A percentile compares a stretch with the other conserved stretches of the same genome.
phyloP scores from a whole-genome alignment of 2,329 filamentous ascomycete genomes.

The Sarocladium strictum region DNA sequence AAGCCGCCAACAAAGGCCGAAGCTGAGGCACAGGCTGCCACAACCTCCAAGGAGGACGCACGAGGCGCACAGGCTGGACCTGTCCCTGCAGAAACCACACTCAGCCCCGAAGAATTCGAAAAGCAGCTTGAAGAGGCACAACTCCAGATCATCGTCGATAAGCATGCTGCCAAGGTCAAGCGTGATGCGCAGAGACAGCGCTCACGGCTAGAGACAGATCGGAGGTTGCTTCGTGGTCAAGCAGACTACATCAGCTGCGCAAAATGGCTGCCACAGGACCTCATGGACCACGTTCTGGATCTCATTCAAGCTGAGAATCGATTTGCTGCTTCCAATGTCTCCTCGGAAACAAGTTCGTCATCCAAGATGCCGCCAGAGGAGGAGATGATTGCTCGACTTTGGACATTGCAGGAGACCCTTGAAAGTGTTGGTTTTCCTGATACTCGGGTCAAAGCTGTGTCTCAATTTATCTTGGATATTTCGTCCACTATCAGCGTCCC shows the following conservation, averaged over 20 bases:
- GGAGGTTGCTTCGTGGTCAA: slow-evolving; percentile 72
- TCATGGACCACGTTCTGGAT: slow-evolving; percentile 71
- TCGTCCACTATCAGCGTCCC: slow-evolving; percentile 53
- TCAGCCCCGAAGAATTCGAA: slow-evolving; percentile 86
- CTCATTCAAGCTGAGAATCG: slow-evolving; percentile 62
- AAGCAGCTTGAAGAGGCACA: slow-evolving; percentile 85
- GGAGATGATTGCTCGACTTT: slow-evolving; percentile 71
- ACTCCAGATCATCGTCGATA: slow-evolving; percentile 81
- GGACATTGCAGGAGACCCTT: slow-evolving; percentile 76
- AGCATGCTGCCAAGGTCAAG: slow-evolving; percentile 70
- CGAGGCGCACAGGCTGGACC: not conserved
- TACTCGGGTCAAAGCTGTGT: slow-evolving; percentile 53
- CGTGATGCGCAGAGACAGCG: slow-evolving; percentile 74
- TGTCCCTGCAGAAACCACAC: slow-evolving; percentile 32
- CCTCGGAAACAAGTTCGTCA: slow-evolving; percentile 35
- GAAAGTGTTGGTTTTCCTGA: slow-evolving; percentile 61
- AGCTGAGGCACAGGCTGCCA: slow-evolving; percentile 19
- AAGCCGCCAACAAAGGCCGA: slow-evolving; percentile 21
- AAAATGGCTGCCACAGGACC: slow-evolving; percentile 75
- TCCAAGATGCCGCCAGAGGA: slow-evolving; percentile 63
- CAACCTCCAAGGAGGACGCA: slow-evolving; percentile 1
- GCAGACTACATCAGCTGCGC: slow-evolving; percentile 65
- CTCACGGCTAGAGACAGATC: slow-evolving; percentile 75
- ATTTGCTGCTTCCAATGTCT: slow-evolving; percentile 46
- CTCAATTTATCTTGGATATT: slow-evolving; percentile 63